Percentiles rank a stretch among this genome's conserved stretches.
These are phyloP conservation scores for Conoideocrella luteorostrata DNA, from an alignment of 2,329 filamentous ascomycete species.

Conservation along the genomic window DNA sequence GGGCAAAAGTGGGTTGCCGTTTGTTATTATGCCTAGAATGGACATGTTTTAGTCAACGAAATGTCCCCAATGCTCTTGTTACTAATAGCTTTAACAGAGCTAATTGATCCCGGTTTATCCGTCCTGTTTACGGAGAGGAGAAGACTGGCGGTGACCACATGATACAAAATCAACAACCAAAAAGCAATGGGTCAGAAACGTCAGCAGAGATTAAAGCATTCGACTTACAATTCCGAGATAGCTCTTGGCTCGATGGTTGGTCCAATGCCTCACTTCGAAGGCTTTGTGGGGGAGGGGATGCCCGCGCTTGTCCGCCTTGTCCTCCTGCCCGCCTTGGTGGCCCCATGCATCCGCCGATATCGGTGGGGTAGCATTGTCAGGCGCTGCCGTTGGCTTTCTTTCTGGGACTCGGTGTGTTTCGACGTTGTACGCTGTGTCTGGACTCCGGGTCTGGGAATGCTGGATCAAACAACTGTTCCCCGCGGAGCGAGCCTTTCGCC, in stretches of 20 bases:
- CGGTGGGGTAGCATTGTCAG: slow-evolving; percentile 2
- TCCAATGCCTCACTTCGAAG: too few species aligned
- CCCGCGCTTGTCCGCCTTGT: too few species aligned
- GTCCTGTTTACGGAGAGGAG: not conserved
- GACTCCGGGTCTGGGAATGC: slow-evolving; percentile 3
- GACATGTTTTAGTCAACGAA: slow-evolving; percentile 8
- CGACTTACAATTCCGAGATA: not conserved
- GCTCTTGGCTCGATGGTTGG: too few species aligned
- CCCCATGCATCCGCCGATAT: not conserved
- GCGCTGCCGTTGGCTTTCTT: not conserved
- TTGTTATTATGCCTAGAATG: slow-evolving; percentile 1
- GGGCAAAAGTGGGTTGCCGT: slow-evolving; percentile 9
- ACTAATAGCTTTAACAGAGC: not conserved
- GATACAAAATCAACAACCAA: not conserved
- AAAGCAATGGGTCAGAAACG: not conserved
- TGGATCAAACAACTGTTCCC: slow-evolving; percentile 14
- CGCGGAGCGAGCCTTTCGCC: slow-evolving; percentile 26
- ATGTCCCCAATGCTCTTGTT: slow-evolving; percentile 1
- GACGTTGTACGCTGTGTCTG: too few species aligned
- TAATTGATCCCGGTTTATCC: not conserved
- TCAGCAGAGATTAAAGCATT: not conserved
- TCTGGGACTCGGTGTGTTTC: too few species aligned
- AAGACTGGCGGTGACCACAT: not conserved
- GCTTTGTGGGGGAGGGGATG: too few species aligned
- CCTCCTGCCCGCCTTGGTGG: too few species aligned